A percentile compares a stretch with the other conserved stretches of the same genome.
Conservation (phyloP, 2,329 filamentous ascomycete species). For the Fusarium sp. region DNA sequence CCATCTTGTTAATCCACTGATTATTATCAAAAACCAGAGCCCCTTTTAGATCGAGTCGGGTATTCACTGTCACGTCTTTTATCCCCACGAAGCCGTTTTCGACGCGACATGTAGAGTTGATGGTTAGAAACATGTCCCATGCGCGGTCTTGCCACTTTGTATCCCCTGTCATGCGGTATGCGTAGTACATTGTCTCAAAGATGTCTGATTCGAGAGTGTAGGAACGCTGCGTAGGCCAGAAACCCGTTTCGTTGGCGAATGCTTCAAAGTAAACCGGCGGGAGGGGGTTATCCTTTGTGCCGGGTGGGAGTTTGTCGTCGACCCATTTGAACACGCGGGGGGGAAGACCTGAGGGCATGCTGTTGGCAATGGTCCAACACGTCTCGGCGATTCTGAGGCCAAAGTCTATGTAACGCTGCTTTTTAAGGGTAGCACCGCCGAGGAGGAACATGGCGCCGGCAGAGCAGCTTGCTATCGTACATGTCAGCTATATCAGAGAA, state of each 20-base stretch:
- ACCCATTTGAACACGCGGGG: slow-evolving; percentile 79
- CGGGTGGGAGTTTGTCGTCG: slow-evolving; percentile 50
- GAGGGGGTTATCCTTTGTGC: slow-evolving; percentile 53
- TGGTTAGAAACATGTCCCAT: slow-evolving; percentile 80
- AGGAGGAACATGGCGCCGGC: slow-evolving; percentile 88
- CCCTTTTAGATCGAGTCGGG: slow-evolving; percentile 30
- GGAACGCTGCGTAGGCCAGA: slow-evolving; percentile 64
- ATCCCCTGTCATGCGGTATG: slow-evolving; percentile 82
- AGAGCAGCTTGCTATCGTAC: slow-evolving; percentile 76
- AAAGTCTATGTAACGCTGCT: slow-evolving; percentile 76
- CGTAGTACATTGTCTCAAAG: slow-evolving; percentile 88
- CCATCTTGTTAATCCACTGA: slow-evolving; percentile 74
- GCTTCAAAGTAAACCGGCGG: slow-evolving; percentile 59
- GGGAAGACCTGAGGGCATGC: slow-evolving; percentile 78
- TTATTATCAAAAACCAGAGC: slow-evolving; percentile 62
- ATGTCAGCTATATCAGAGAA: slow-evolving; percentile 42
- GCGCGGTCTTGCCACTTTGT: slow-evolving; percentile 84
- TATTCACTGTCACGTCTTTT: slow-evolving; percentile 69
- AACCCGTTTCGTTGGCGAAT: slow-evolving; percentile 77
- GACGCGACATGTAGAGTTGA: slow-evolving; percentile 72
- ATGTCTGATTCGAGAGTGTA: slow-evolving; percentile 56
- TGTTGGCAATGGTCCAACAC: slow-evolving; percentile 79
- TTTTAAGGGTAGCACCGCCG: slow-evolving; percentile 76
- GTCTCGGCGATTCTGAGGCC: slow-evolving; percentile 78
- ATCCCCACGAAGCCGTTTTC: slow-evolving; percentile 77